Evolutionary conservation across 1,284 basidiomycete species (phyloP), one percentile per base, ranked within the genome.

Genomic region (Ceratobasidium sp.): DNA sequence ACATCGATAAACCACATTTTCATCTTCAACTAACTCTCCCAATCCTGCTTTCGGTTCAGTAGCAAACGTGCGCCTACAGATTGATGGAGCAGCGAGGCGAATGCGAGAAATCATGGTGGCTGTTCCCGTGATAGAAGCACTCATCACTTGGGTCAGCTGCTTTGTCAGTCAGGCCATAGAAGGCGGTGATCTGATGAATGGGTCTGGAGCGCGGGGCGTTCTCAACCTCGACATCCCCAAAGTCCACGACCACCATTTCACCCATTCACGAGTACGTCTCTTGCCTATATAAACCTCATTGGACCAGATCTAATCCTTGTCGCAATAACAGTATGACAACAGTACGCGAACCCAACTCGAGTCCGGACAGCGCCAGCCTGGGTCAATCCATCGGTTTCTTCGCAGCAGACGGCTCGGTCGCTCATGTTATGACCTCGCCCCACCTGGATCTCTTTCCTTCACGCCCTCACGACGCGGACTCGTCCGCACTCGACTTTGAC

Each of bases 321-420:
- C 16, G 35, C n/a, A n/a, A n/a, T n/a, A n/a, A n/a, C n/a, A 69
- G 54, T 30, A 69, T 69, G 66, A 69, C 66, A 23, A 69, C 52
- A 11, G 32, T 35, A 18, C 50, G 43, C 35, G 64, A 67, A 35
- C 16, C 38, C 52, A 13, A 49, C 50, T 5, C 66, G 52, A 23
- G 21, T n/a, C 21, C 54, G 8, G 66, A 69, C 66, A 57, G 52
- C 46, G 54, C 43, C 47, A 43, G 66, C 41, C 66, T 69, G 43
- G 46, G 52, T 58, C 66, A 69, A 18, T n/a, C 66, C 28, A 69
- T 69, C 43, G 47, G 52, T 30, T 69, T 69, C 66, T 69, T 69
- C 54, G 28, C 66, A 32, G 52, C 66, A 23, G 66, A 69, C 26
- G 43, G 58, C 26, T 61, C 58, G 46, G 58, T 61, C 23, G 35